Base-by-base conservation (phyloP, 306 rosid genomes). In the Prunus mongolica region DNA sequence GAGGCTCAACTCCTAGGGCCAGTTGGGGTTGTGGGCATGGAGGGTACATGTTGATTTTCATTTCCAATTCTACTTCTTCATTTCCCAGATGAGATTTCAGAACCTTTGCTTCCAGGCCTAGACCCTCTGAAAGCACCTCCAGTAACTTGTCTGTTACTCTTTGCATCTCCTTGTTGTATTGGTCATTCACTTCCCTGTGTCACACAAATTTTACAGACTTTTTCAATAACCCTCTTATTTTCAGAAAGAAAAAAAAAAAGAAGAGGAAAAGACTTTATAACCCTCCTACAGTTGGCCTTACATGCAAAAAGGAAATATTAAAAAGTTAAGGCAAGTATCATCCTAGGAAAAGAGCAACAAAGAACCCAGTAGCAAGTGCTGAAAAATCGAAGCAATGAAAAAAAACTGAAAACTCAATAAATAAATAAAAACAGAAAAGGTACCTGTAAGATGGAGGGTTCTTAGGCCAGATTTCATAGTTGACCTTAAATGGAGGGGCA, bases 31-130 rank as follows among this genome's bases (percentile, higher is more conserved):
- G 94, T 30, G 94, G 94, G 54, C 97, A 91, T 3, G 92, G 90
- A 7, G 94, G 93, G 63, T 89, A 91, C 88, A 91, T 81, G 64
- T 91, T 87, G 76, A 89, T 91, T 80, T 91, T 91, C 93, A 91
- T 89, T 76, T 91, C 92, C 30, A 80, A 1, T 61, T 89, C 88
- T 3, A 91, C 61, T 9, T 76, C 69, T 44, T 89, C 88, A 34
- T 24, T 89, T 75, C 91, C 89, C 44, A 91, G 71, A 2, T 56
- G 47, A 3, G 64, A 50, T 73, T 81, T 84, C 71, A 91, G 65
- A n/a, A 22, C 76, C 65, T 78, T 80, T 61, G n/a, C 66, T 68
- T 87, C 88, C 73, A 89, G 24, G 3, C 80, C 87, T 47, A 91
- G 73, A 24, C 97, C 92, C 50, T 89, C 85, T 0, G 97, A 89